A percentile compares a stretch with the other conserved stretches of the same genome.
phyloP scores from a whole-genome alignment of 2,329 filamentous ascomycete species.

The Epichloe glyceriae region DNA sequence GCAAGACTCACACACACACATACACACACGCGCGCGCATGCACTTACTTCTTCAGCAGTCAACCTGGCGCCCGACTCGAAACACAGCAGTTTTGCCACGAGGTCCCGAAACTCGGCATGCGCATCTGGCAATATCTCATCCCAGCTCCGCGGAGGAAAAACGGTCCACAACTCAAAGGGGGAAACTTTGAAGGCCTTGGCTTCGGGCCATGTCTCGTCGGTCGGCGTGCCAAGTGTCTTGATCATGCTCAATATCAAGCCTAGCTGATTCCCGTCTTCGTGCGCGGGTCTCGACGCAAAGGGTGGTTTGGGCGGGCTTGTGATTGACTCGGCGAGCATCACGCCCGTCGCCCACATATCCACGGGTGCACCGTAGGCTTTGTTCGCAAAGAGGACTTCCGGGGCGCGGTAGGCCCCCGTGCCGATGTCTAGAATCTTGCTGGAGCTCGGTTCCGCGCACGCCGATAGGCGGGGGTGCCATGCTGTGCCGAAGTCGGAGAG shows the following conservation, averaged over 20 bases:
- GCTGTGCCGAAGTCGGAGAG: slow-evolving; percentile 88
- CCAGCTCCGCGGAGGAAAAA: slow-evolving; percentile 59
- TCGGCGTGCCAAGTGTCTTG: slow-evolving; percentile 78
- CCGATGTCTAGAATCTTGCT: slow-evolving; percentile 85
- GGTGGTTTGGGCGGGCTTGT: slow-evolving; percentile 44
- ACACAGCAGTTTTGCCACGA: slow-evolving; percentile 55
- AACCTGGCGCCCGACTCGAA: slow-evolving; percentile 57
- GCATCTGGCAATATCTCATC: slow-evolving; percentile 52
- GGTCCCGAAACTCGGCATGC: slow-evolving; percentile 43
- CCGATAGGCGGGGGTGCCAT: slow-evolving; percentile 54
- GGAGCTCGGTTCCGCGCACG: slow-evolving; percentile 49
- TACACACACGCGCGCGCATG: too few species aligned
- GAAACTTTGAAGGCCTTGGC: slow-evolving; percentile 52
- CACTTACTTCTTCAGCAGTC: slow-evolving; percentile 40
- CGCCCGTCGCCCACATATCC: slow-evolving; percentile 84
- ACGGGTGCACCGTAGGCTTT: slow-evolving; percentile 56
- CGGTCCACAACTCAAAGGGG: slow-evolving; percentile 82
- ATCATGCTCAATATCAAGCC: slow-evolving; percentile 88
- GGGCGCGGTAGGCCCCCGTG: slow-evolving; percentile 80
- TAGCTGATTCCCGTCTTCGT: slow-evolving; percentile 81
- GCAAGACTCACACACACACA: not conserved
- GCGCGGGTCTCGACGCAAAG: slow-evolving; percentile 62
- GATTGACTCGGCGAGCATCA: slow-evolving; percentile 67
- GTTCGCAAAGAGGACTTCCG: slow-evolving; percentile 81
- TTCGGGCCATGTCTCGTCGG: slow-evolving; percentile 70